Evolutionary conservation across 108 stramenopile species (phyloP).

Genomic region (Fistulifera pelliculosa): DNA sequence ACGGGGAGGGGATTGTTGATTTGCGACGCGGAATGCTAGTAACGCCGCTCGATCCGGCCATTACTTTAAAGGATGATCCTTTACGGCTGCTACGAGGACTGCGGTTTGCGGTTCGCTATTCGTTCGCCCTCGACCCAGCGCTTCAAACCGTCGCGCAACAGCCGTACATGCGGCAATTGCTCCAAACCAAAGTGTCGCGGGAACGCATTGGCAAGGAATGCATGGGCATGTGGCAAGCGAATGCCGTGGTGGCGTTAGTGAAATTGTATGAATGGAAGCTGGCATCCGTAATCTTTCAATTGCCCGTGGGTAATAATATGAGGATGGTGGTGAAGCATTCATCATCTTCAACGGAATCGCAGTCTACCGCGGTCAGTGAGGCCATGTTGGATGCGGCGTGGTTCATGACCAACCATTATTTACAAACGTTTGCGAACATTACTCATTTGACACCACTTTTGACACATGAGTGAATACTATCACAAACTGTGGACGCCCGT

Average conservation of each 20-base stretch:
- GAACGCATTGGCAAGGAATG: slow-evolving; percentile 88
- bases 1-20: slow-evolving; percentile 76
- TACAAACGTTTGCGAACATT: too few relatives aligned
- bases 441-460: too few relatives aligned
- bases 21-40: slow-evolving; percentile 46
- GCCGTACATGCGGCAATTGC: slow-evolving; percentile 45
- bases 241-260: neutral
- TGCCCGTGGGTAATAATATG: too few relatives aligned
- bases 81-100: slow-evolving; percentile 85
- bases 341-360: too few relatives aligned
- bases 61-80: slow-evolving; percentile 89
- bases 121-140: slow-evolving; percentile 53
- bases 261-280: neutral
- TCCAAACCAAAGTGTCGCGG: slow-evolving; percentile 78
- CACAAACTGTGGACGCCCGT: neutral
- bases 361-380: too few relatives aligned
- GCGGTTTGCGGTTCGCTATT: slow-evolving; percentile 81
- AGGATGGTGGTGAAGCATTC: too few relatives aligned
- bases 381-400: too few relatives aligned
- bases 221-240: slow-evolving; percentile 74
- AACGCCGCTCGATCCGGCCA: slow-evolving; percentile 51
- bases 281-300: neutral
- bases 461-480: too few relatives aligned
- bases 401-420: too few relatives aligned
- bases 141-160: slow-evolving; percentile 46